phyloP scores from a whole-genome alignment of 495 filamentous ascomycete species.

The Choiromyces venosus region DNA sequence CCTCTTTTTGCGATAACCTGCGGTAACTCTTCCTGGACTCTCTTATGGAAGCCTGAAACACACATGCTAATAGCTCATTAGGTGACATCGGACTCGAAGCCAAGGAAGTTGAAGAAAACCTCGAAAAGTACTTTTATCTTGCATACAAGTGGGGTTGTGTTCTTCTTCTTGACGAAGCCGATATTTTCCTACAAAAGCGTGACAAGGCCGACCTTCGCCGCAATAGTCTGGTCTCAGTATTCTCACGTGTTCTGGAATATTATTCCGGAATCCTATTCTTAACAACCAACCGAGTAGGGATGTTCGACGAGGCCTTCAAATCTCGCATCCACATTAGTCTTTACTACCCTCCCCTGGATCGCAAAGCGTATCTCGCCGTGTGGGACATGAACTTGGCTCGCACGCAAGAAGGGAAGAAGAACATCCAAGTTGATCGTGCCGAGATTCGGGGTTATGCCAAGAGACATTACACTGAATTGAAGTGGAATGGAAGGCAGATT shows the following conservation, averaged over 20 bases:
- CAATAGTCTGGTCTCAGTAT: constrained; percentile 53
- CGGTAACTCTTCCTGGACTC: not conserved
- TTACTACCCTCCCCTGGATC: constrained; percentile 46
- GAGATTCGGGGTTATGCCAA: constrained; percentile 14
- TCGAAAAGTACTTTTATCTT: constrained; percentile 45
- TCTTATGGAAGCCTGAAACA: not conserved
- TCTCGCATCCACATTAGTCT: constrained; percentile 50
- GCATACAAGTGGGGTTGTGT: constrained; percentile 50
- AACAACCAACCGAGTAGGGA: constrained; percentile 54
- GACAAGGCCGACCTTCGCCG: constrained; percentile 44
- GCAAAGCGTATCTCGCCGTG: not conserved
- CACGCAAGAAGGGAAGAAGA: constrained; percentile 8
- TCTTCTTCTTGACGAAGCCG: constrained; percentile 55
- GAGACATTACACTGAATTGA: constrained; percentile 7
- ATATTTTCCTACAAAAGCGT: constrained; percentile 54
- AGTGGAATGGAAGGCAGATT: constrained; percentile 31
- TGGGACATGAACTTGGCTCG: constrained; percentile 17
- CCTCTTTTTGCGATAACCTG: constrained; percentile 25
- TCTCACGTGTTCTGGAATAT: constrained; percentile 56
- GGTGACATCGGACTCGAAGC: constrained; percentile 44
- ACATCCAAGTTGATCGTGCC: constrained; percentile 8
- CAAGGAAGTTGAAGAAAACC: constrained; percentile 45
- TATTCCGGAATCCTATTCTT: constrained; percentile 57
- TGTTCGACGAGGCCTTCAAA: constrained; percentile 50
- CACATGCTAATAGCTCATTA: not conserved